Base-by-base conservation (phyloP, 257 asterid genomes). In the Capsicum chinense region DNA sequence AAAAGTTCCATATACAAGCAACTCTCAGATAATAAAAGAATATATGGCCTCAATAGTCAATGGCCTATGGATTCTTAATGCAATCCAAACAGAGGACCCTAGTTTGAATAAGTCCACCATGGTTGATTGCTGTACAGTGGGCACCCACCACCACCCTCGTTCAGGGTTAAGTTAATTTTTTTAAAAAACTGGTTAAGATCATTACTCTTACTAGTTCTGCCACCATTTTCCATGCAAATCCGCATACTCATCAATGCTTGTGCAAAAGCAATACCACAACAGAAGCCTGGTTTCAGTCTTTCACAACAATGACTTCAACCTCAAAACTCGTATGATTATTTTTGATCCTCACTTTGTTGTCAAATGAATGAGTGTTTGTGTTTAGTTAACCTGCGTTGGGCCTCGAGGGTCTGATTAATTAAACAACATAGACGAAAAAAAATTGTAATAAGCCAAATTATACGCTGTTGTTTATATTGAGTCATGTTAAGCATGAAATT, bases 301-400 rank as follows among this genome's bases (percentile, higher is more conserved):
- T 35, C 74, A 73, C 80, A 73, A 47, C 11, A 73, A 73, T 73
- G 80, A 73, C 80, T 73, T 73, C 80, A 73, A 48, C 42, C 80
- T 73, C 80, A 73, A 13, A 73, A 48, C 44, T 74, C 12, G 19
- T 74, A 6, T 50, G 80, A 74, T 74, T 50, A 74, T 74, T 44
- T 19, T 50, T 35, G 15, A 50, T 71, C 79, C 79, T 71, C 9
- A 71, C 10, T 42, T 70, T 42, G 52, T 4, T 70, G 35, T 70
- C 79, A 70, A 42, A 42, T 70, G 26, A 71, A 71, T 17, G 79
- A 71, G 39, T 21, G 39, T 71, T 48, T 70, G 56, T 7, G 2
- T 42, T 70, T 70, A 39, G 79, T n/a, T 42, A 42, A 56, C 79
- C 79, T 17, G 16, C 5, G 13, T 42, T 47, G 56, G 79, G 33